Evolutionary conservation across 139 green algal species (phyloP).

Genomic region (Eudorina sp.): DNA sequence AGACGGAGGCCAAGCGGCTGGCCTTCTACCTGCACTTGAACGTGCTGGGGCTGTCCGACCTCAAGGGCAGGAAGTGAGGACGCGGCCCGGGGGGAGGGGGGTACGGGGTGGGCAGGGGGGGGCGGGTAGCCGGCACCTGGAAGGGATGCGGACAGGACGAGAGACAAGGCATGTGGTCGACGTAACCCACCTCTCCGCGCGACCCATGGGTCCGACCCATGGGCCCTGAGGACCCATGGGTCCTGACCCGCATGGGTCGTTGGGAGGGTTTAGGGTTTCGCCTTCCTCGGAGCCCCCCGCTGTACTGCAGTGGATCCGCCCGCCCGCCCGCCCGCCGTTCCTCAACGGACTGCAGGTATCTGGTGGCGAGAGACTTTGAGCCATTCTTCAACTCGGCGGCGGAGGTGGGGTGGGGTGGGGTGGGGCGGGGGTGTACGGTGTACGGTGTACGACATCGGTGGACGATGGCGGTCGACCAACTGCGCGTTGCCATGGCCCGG

Average conservation of each 20-base stretch:
- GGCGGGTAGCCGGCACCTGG: not conserved
- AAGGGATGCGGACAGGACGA: not conserved
- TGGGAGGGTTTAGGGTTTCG: too few relatives aligned
- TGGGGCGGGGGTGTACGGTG: not conserved
- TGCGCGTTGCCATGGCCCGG: too few relatives aligned
- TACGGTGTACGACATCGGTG: too few relatives aligned
- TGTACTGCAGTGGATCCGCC: too few relatives aligned
- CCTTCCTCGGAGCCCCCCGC: too few relatives aligned
- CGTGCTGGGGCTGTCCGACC: conserved; percentile 56
- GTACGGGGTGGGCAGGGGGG: too few relatives aligned
- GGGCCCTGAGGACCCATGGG: too few relatives aligned
- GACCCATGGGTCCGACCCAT: too few relatives aligned
- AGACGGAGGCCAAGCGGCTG: conserved; percentile 74
- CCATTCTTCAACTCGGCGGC: conserved; percentile 64
- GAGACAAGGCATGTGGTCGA: not conserved
- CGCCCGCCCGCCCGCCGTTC: not conserved
- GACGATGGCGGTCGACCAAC: too few relatives aligned
- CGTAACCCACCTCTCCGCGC: too few relatives aligned
- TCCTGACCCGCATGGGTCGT: too few relatives aligned
- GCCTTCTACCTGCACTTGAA: conserved; percentile 81
- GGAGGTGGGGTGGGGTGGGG: conserved; percentile 32
- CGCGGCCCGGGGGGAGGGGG: not conserved
- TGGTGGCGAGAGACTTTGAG: conserved; percentile 72
- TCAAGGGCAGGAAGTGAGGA: not conserved
- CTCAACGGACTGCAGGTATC: conserved; percentile 39